Evolutionary conservation across 768 basidiomycete species (phyloP), one percentile per base, ranked within the genome.

Genomic region (Termitomyces sp.): DNA sequence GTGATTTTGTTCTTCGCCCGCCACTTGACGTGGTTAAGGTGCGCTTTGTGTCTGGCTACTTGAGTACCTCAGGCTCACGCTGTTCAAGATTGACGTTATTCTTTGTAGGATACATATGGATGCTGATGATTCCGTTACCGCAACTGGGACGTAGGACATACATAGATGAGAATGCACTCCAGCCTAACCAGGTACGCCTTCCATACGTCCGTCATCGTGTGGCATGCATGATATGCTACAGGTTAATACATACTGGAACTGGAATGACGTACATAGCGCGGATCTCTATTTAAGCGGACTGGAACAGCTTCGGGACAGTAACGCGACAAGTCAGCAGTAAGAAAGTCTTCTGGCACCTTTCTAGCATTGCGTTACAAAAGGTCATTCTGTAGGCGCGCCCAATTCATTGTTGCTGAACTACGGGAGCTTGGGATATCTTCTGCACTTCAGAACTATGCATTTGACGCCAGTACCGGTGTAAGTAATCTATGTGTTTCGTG

Each of bases 161-260:
- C 67, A 88, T 96, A 50, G 94, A 96, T 68, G 97, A 99, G 73
- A 97, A 98, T 68, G 96, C 97, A 1, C 72, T 99, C 19, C 92
- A 95, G 65, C 95, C 97, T 10, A 87, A 82, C 5, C 94, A 96
- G 76, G 95, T 95, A 63, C 49, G 64, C 53, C 52, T 38, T 1
- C 46, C n/a, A 50, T 49, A 37, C 33, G 21, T n/a, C 26, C 10
- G 28, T 15, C 48, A 17, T 48, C 37, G 54, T 31, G 9, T 37
- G 55, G 26, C 7, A 38, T 28, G 2, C 10, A 41, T 38, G 19
- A 52, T 45, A 26, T 14, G 19, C 38, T 23, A 19, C 54, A 98
- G 94, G 95, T 97, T 21, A 91, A 85, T 55, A 93, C 91, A 11
- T 85, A 94, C 67, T 98, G 90, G 86, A 81, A 82, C 63, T 98